Percentiles rank a stretch among this genome's conserved stretches.
phyloP scores from a whole-genome alignment of 2,329 filamentous ascomycete genomes.

The Geosmithia putterillii region DNA sequence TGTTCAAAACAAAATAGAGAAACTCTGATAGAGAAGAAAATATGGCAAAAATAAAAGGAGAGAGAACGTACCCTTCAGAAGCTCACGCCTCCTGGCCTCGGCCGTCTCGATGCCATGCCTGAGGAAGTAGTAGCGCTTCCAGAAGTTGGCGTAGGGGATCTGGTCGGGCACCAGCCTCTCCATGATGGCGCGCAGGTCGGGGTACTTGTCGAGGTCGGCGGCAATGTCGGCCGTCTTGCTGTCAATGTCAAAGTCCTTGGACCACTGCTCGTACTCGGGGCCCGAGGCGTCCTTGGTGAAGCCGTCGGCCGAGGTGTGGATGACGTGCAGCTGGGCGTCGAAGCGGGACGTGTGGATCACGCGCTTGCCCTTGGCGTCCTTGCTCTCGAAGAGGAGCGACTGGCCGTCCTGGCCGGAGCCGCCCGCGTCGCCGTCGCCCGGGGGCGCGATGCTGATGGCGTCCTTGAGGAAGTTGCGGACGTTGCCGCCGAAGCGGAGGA shows the following conservation, averaged over 20 bases:
- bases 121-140: slow-evolving; percentile 92
- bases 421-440: slow-evolving; percentile 40
- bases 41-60: neutral
- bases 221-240: slow-evolving; percentile 76
- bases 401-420: neutral
- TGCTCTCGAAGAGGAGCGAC: slow-evolving; percentile 77
- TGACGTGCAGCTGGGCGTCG: slow-evolving; percentile 90
- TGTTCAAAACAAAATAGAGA: slow-evolving; percentile 2
- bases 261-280: slow-evolving; percentile 64
- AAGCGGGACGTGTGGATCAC: slow-evolving; percentile 92
- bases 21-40: neutral
- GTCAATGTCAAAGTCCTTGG: slow-evolving; percentile 64
- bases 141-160: slow-evolving; percentile 83
- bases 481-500: slow-evolving; percentile 82
- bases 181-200: slow-evolving; percentile 79
- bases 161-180: slow-evolving; percentile 89
- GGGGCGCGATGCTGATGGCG: slow-evolving; percentile 77
- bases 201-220: slow-evolving; percentile 71
- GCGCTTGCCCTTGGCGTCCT: slow-evolving; percentile 77
- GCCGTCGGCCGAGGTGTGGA: slow-evolving; percentile 73
- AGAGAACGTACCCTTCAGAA: slow-evolving; percentile 65
- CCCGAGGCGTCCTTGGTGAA: slow-evolving; percentile 73
- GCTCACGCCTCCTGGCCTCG: slow-evolving; percentile 75
- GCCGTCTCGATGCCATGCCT: slow-evolving; percentile 87
- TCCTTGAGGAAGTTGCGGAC: slow-evolving; percentile 83